These are phyloP conservation scores for Candida sanyaensis DNA, from an alignment of 1,139 yeast genomes.

Conservation along the genomic window DNA sequence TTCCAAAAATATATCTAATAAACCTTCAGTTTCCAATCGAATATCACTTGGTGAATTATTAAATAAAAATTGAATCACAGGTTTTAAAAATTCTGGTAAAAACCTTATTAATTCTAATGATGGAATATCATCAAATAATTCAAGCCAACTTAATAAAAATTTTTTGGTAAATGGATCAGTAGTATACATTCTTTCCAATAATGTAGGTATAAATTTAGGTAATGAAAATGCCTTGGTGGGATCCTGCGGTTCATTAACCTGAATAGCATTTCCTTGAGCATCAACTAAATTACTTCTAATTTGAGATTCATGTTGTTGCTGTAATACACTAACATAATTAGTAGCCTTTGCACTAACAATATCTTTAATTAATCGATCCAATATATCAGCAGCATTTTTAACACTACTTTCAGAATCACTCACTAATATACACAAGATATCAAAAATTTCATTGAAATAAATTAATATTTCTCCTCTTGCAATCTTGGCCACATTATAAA, in stretches of 20 bases:
- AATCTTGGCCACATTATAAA: constrained; percentile 94
- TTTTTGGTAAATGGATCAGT: constrained; percentile 91
- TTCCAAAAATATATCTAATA: constrained; percentile 71
- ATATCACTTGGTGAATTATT: constrained; percentile 89
- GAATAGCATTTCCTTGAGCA: constrained; percentile 55
- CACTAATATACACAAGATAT: constrained; percentile 84
- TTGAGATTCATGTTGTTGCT: constrained; percentile 50
- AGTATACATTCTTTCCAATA: constrained; percentile 88
- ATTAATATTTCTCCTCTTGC: constrained; percentile 92
- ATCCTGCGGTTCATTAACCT: constrained; percentile 62
- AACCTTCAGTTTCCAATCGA: constrained; percentile 78
- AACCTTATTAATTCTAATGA: constrained; percentile 85
- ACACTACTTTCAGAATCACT: constrained; percentile 93
- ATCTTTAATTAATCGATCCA: constrained; percentile 89
- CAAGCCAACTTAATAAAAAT: constrained; percentile 91
- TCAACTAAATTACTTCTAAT: constrained; percentile 48
- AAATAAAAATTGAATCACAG: constrained; percentile 70
- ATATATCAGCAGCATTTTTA: constrained; percentile 92
- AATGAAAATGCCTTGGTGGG: constrained; percentile 78
- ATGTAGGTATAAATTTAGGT: constrained; percentile 84
- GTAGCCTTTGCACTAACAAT: constrained; percentile 96
- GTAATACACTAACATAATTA: constrained; percentile 80
- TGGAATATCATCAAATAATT: constrained; percentile 88
- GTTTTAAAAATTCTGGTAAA: constrained; percentile 87
- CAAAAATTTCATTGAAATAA: constrained; percentile 93